phyloP scores from a whole-genome alignment of 2,329 filamentous ascomycete genomes.

The Scedosporium boydii region DNA sequence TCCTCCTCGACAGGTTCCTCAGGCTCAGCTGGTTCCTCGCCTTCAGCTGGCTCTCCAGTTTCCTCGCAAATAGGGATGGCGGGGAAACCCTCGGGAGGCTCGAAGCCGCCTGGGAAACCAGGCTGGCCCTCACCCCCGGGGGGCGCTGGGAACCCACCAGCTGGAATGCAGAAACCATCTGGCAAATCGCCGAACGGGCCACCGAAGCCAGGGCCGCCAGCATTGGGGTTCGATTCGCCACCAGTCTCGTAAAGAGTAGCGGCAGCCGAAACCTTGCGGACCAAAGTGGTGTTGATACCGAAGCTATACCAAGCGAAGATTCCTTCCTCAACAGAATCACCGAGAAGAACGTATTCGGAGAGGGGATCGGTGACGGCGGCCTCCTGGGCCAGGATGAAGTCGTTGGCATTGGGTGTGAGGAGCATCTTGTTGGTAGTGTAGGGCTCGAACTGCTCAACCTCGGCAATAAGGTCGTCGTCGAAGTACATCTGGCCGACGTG shows the following conservation, averaged over 20 bases:
- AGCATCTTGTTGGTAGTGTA: slow-evolving; percentile 33
- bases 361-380: slow-evolving; percentile 44
- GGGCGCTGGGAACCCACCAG: neutral
- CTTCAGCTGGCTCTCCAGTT: neutral
- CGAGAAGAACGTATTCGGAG: slow-evolving; percentile 47
- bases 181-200: neutral
- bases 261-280: slow-evolving; percentile 17
- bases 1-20: neutral
- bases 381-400: slow-evolving; percentile 36
- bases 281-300: slow-evolving; percentile 30
- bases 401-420: slow-evolving; percentile 38
- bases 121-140: neutral
- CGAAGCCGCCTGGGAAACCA: neutral
- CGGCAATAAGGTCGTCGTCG: slow-evolving; percentile 42
- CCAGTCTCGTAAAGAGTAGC: slow-evolving; percentile 21
- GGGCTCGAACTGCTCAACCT: slow-evolving; percentile 36
- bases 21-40: neutral
- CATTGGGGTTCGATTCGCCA: slow-evolving; percentile 18
- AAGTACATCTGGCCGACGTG: slow-evolving; percentile 57
- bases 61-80: neutral
- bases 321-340: slow-evolving; percentile 39
- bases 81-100: neutral
- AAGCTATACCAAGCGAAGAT: slow-evolving; percentile 44
- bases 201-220: neutral
- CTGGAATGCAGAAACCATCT: neutral